Base-by-base conservation (phyloP, 345 rosid genomes). In the Zanthoxylum bungeanum region DNA sequence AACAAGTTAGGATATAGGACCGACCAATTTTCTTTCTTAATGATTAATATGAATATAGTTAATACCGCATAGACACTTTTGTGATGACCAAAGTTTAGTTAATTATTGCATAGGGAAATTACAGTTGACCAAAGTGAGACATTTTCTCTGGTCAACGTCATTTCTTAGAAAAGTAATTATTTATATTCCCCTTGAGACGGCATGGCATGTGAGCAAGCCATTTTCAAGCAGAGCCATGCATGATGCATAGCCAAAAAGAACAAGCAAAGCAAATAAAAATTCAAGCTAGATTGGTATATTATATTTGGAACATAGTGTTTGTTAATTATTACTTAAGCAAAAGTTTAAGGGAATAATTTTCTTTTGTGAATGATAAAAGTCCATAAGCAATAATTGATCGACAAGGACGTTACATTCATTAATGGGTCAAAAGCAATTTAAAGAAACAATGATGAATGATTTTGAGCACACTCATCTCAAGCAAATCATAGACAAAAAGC, bases 41-140 rank as follows among this genome's bases (percentile, higher is more conserved):
- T 66, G 70, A 66, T 66, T 51, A 46, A 28, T 16, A 46, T 7
- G 28, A 11, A 44, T 5, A 40, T 7, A 14, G 7, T 17, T 36
- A 44, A 44, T 0, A 39, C 8, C 4, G 2, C 12, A 1, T 2
- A 62, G 50, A 12, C 66, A 39, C 49, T 66, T 66, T 7, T 10
- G 28, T 49, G 37, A 65, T 31, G 39, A 47, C 42, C 30, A 50
- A n/a, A 50, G 70, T 33, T 22, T 21, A 21, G 30, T 37, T 14
- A 21, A 51, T 63, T 63, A 1, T n/a, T n/a, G n/a, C n/a, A n/a
- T n/a, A 65, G 37, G 24, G 16, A 6, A 64, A 64, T 25, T 33
- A 30, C 60, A 66, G 22, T 66, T 64, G 68, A 64, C 56, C 42
- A 21, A 49, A 14, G n/a, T 17, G 71, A 68, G 25, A 37, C 49